A percentile compares a stretch with the other conserved stretches of the same genome.
Evolutionary conservation across 2,329 filamentous ascomycete genomes (phyloP).

Genomic region (Fusarium algeriense): DNA sequence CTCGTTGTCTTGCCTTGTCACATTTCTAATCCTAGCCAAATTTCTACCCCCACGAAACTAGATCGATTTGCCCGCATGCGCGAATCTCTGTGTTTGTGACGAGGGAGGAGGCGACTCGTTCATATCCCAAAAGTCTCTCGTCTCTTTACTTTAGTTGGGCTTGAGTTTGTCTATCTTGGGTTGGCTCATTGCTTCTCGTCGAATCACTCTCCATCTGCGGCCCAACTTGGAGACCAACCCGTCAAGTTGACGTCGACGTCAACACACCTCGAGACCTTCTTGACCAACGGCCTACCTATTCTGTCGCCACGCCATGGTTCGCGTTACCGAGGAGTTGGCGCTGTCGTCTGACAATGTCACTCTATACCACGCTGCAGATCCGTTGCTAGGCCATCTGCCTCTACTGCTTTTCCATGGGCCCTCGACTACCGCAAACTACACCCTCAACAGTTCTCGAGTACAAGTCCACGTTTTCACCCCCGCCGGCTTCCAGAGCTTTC

Average conservation of each 20-base stretch:
- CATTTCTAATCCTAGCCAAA: conserved; percentile 18
- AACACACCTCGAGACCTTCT: conserved; percentile 31
- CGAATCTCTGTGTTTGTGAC: conserved; percentile 39
- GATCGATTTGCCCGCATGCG: conserved; percentile 33
- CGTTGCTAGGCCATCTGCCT: conserved; percentile 82
- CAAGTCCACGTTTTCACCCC: conserved; percentile 93
- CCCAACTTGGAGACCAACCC: conserved; percentile 44
- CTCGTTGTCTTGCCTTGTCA: conserved; percentile 18
- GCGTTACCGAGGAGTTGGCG: conserved; percentile 81
- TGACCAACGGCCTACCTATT: conserved; percentile 33
- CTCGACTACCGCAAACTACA: conserved; percentile 88
- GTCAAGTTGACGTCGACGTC: conserved; percentile 25
- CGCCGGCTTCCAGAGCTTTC: conserved; percentile 89
- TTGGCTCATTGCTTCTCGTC: conserved; percentile 17
- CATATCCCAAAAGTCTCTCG: conserved; percentile 20
- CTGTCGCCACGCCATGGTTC: conserved; percentile 76
- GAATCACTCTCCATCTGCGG: conserved; percentile 39
- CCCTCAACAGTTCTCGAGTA: conserved; percentile 89
- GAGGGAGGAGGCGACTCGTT: conserved; percentile 43
- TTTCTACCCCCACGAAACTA: conserved; percentile 1
- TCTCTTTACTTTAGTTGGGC: conserved; percentile 10
- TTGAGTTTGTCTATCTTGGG: conserved; percentile 3
- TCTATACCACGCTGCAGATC: conserved; percentile 91
- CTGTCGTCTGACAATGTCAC: conserved; percentile 84
- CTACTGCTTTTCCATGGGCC: conserved; percentile 93